Evolutionary conservation across 1,284 basidiomycete species (phyloP).

Genomic region (Spongispora temasekensis): DNA sequence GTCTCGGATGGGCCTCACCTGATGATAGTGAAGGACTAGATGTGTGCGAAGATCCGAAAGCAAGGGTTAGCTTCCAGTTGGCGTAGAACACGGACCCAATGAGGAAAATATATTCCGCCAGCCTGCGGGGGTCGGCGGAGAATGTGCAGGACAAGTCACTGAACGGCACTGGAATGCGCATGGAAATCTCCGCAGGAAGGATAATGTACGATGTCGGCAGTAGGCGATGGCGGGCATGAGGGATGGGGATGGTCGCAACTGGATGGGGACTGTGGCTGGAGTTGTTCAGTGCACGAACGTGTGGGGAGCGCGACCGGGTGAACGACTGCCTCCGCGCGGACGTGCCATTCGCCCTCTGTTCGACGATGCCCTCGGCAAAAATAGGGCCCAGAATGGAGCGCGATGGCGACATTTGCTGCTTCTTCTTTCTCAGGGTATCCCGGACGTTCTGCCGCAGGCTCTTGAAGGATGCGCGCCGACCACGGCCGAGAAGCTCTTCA

Average conservation of each 20-base stretch:
- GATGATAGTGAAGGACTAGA: slow-evolving; percentile 17
- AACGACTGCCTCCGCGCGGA: slow-evolving; percentile 21
- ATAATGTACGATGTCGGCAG: slow-evolving; percentile 13
- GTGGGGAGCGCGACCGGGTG: slow-evolving; percentile 29
- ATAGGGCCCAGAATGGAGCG: slow-evolving; percentile 22
- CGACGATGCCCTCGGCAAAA: slow-evolving; percentile 15
- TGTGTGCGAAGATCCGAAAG: slow-evolving; percentile 5
- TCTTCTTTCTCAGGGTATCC: slow-evolving; percentile 32
- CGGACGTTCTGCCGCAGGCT: slow-evolving; percentile 24
- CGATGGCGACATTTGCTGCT: slow-evolving; percentile 25
- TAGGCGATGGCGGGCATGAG: slow-evolving; percentile 28
- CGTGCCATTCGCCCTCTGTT: slow-evolving; percentile 22
- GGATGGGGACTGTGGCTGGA: slow-evolving; percentile 23
- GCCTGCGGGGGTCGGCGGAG: slow-evolving; percentile 25
- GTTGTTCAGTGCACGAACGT: slow-evolving; percentile 14
- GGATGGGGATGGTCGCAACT: slow-evolving; percentile 8
- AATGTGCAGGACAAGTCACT: slow-evolving; percentile 21
- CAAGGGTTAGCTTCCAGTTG: slow-evolving; percentile 25
- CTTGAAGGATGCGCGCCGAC: slow-evolving; percentile 31
- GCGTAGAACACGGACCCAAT: slow-evolving; percentile 36
- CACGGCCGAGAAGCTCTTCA: slow-evolving; percentile 21
- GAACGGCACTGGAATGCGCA: slow-evolving; percentile 21
- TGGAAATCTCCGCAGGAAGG: slow-evolving; percentile 26
- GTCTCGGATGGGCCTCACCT: slow-evolving; percentile 25
- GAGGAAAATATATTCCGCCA: slow-evolving; percentile 28